Evolutionary conservation across 192 early-diverging fungal species (phyloP).

Genomic region (Lobulomyces angularis): DNA sequence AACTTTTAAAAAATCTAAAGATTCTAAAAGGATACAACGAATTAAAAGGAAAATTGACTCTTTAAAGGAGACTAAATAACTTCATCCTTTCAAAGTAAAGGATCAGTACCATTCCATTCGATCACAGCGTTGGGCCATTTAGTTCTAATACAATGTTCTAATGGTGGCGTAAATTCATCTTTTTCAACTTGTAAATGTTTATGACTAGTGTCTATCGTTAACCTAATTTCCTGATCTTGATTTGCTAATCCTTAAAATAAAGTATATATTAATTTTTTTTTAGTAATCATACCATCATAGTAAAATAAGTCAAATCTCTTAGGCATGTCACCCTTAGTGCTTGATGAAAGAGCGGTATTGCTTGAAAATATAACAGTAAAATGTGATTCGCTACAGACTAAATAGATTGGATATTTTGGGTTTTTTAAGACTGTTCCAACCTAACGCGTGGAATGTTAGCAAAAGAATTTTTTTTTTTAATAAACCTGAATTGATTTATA

Average conservation of each 20-base stretch:
- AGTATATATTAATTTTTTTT: too few relatives aligned
- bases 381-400: constrained; percentile 38
- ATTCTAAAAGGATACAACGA: too few relatives aligned
- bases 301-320: constrained; percentile 29
- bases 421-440: constrained; percentile 31
- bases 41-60: too few relatives aligned
- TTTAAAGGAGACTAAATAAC: background rate
- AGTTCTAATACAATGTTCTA: constrained; percentile 22
- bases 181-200: constrained; percentile 1
- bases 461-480: constrained; percentile 6
- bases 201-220: constrained; percentile 8
- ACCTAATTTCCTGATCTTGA: constrained; percentile 31
- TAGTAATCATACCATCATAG: constrained; percentile 45
- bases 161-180: constrained; percentile 15
- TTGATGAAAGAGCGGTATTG: background rate
- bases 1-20: too few relatives aligned
- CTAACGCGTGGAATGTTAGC: background rate
- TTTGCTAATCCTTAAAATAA: too few relatives aligned
- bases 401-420: constrained; percentile 34
- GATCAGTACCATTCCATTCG: constrained; percentile 26
- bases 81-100: constrained; percentile 17
- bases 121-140: constrained; percentile 21
- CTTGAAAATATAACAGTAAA: constrained; percentile 33
- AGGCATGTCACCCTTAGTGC: background rate
- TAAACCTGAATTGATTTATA: constrained; percentile 26